Base-by-base conservation (phyloP, 345 rosid species). In the Gossypium thurberi region DNA sequence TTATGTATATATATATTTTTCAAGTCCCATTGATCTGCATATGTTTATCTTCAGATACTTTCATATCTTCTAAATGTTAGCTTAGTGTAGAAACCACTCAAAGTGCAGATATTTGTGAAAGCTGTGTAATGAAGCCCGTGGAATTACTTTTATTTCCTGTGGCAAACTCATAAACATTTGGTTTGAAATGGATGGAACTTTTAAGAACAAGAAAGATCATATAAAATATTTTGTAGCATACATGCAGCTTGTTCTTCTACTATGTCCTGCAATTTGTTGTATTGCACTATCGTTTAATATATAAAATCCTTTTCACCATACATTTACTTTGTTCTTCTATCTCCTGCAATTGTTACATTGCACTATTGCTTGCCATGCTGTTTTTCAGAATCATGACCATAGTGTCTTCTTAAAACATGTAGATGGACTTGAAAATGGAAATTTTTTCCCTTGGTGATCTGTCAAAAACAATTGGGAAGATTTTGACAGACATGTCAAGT, bases 361-460 rank as follows among this genome's bases (percentile, higher is more conserved):
- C 61, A 74, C 53, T 70, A 15, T 25, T 50, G 48, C 43, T 71
- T 56, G 70, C 21, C 33, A 6, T 33, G 37, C 33, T 63, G 65
- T 48, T 43, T 10, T 69, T 0, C 42, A 18, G 57, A 53, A 69
- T 52, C 46, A 64, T 81, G 75, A 80, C 78, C 72, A 62, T 75
- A 11, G 2, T 79, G 28, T 83, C 70, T 43, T 65, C 62, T 79
- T 1, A n/a, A 75, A 78, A 56, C 65, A 59, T 82, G 85, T 83
- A 95, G 98, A 90, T 95, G 99, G 98, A 95, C 80, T 82, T 95
- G 86, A 95, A 95, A 83, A 73, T 88, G 91, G 99, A 95, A 78
- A 90, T 95, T 76, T 95, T 88, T 83, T 95, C 99, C 78, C 77
- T 95, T 70, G 98, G 99, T 20, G 92, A 89, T 84, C 61, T 87